Base-by-base conservation (phyloP, 2,329 filamentous ascomycete genomes). In the Xylaria digitata region DNA sequence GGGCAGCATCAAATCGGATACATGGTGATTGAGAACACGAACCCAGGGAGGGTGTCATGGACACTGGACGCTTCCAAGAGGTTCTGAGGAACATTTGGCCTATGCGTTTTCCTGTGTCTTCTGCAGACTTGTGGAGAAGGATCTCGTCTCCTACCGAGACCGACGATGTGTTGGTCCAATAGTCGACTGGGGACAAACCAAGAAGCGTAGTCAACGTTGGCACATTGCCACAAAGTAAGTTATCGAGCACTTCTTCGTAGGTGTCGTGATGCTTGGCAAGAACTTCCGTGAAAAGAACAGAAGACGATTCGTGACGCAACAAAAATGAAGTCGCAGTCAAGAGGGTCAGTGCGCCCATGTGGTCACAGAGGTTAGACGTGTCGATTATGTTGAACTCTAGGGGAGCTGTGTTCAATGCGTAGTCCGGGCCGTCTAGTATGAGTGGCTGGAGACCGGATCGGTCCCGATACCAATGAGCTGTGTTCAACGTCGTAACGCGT, bases 361-460 rank as follows among this genome's bases (percentile, higher is more conserved):
- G 77, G 66, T 85, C 82, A 6, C 78, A 74, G 3, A 86, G 75
- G 46, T 82, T 83, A 53, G 74, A 86, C 0, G 86, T 88, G 66
- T 90, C 86, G 54, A 90, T 85, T 4, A 85, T 78, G 70, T 89
- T 82, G 68, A 89, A 90, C 0, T 65, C 32, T 0, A 72, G 72
- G 0, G 84, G 83, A 1, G 79, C 64, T 15, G 57, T 48, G 0
- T 73, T 71, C 3, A 40, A 23, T 0, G 74, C 72, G 70, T 87
- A 88, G 3, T 81, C 79, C 0, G 64, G 65, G 0, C 74, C 60
- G 53, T 86, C 81, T 1, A 89, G 76, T 0, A 72, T 57, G 3
- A 73, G 63, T 0, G 45, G 9, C 86, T 74, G 2, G 75, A 72
- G 7, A 77, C 76, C 17, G 75, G 75, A 49, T 80, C 78, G 69